phyloP scores from a whole-genome alignment of 495 filamentous ascomycete genomes.

The Daldinia caldariorum region DNA sequence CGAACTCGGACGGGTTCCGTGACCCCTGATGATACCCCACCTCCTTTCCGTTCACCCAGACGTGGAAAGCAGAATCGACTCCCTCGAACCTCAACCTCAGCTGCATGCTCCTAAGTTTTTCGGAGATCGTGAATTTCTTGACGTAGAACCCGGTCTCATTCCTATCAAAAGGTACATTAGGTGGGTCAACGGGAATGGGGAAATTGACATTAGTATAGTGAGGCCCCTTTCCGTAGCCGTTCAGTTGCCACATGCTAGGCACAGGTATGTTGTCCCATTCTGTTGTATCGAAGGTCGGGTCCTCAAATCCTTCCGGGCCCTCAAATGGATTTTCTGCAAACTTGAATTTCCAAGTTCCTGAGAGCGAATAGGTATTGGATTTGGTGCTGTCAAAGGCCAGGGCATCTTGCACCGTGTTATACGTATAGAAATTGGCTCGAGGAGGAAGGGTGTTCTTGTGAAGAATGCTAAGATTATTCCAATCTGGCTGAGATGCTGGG shows the following conservation, averaged over 20 bases:
- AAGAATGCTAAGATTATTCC: slow-evolving; percentile 59
- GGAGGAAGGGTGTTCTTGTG: slow-evolving; percentile 61
- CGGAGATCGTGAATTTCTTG: slow-evolving; percentile 62
- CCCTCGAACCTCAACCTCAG: slow-evolving; percentile 72
- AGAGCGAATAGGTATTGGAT: slow-evolving; percentile 54
- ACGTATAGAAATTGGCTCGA: slow-evolving; percentile 61
- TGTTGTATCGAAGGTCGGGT: slow-evolving; percentile 38
- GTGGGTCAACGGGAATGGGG: slow-evolving; percentile 69
- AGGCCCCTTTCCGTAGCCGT: slow-evolving; percentile 65
- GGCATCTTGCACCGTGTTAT: slow-evolving; percentile 44
- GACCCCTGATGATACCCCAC: slow-evolving; percentile 73
- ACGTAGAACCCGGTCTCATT: slow-evolving; percentile 73
- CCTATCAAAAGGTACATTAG: slow-evolving; percentile 62
- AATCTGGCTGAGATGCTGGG: slow-evolving; percentile 52
- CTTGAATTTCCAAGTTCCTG: slow-evolving; percentile 69
- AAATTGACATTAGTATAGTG: slow-evolving; percentile 71
- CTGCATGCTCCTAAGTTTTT: slow-evolving; percentile 51
- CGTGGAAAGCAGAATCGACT: slow-evolving; percentile 72
- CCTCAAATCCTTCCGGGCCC: slow-evolving; percentile 51
- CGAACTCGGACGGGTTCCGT: slow-evolving; percentile 70
- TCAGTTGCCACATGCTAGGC: slow-evolving; percentile 72
- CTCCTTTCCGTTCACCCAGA: slow-evolving; percentile 68
- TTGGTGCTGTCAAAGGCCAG: slow-evolving; percentile 43
- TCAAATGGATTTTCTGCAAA: slow-evolving; percentile 60
- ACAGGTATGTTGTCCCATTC: slow-evolving; percentile 65